These are phyloP conservation scores for Phytophthora parvispora DNA, from an alignment of 352 stramenopile genomes.

Conservation along the genomic window DNA sequence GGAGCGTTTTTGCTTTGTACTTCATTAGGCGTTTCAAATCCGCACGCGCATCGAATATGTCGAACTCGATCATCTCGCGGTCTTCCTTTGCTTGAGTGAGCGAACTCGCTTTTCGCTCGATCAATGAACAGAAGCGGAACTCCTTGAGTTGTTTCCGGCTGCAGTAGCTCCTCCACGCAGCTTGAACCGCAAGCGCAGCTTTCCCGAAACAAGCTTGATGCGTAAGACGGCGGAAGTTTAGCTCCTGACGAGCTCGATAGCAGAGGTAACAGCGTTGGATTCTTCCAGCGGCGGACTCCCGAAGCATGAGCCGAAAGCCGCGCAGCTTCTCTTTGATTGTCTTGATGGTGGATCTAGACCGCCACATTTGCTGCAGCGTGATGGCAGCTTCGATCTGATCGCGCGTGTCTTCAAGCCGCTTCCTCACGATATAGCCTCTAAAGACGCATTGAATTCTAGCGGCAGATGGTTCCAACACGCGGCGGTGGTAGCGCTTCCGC, in stretches of 20 bases:
- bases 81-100: conserved; percentile 65
- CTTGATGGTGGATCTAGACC: conserved; percentile 51
- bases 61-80: conserved; percentile 79
- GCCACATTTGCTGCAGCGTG: conserved; percentile 84
- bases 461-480: conserved; percentile 58
- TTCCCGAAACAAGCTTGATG: conserved; percentile 58
- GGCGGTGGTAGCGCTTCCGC: conserved; percentile 46
- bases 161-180: conserved; percentile 75
- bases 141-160: conserved; percentile 65
- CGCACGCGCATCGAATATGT: conserved; percentile 64
- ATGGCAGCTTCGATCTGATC: conserved; percentile 77
- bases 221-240: conserved; percentile 50
- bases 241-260: conserved; percentile 54
- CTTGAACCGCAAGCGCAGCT: conserved; percentile 72
- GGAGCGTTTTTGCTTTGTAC: conserved; percentile 79
- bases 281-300: conserved; percentile 41
- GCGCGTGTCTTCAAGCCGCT: conserved; percentile 56
- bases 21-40: conserved; percentile 80
- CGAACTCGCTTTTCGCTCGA: conserved; percentile 69
- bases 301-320: conserved; percentile 56
- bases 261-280: conserved; percentile 78
- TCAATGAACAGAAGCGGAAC: conserved; percentile 73
- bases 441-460: conserved; percentile 77
- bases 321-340: conserved; percentile 48
- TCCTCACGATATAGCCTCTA: conserved; percentile 67